Evolutionary conservation across 495 filamentous ascomycete species (phyloP).

Genomic region (Daldinia caldariorum): DNA sequence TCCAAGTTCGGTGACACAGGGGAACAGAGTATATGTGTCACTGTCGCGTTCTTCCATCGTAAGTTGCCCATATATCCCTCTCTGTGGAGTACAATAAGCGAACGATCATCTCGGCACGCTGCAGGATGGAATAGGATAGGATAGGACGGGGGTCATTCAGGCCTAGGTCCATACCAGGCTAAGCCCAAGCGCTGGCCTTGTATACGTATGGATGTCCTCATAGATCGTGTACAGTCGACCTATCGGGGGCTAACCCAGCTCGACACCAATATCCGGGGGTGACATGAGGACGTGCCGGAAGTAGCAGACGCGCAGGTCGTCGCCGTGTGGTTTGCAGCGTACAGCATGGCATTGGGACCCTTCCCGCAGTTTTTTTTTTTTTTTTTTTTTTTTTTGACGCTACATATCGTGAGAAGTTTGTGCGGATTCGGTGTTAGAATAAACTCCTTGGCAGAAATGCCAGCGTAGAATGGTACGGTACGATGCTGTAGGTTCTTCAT

Average conservation of each 20-base stretch:
- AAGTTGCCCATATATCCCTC: neutral
- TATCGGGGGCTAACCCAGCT: conserved; percentile 27
- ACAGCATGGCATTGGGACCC: conserved; percentile 27
- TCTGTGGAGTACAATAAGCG: neutral
- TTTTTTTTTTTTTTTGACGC: conserved; percentile 15
- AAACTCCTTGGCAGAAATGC: neutral
- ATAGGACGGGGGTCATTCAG: neutral
- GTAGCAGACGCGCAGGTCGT: conserved; percentile 8
- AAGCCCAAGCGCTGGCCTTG: neutral
- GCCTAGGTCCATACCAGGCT: neutral
- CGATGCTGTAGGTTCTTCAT: conserved; percentile 4
- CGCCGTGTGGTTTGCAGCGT: conserved; percentile 26
- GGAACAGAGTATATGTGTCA: neutral
- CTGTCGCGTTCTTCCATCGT: neutral
- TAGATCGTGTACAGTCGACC: conserved; percentile 17
- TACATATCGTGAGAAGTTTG: conserved; percentile 1
- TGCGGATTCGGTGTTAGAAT: conserved; percentile 9
- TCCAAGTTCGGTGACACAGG: neutral
- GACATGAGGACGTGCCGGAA: conserved; percentile 4
- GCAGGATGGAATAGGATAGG: conserved; percentile 5
- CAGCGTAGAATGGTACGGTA: neutral
- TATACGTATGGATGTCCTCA: conserved; percentile 8
- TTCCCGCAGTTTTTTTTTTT: conserved; percentile 24
- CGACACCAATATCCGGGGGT: conserved; percentile 31
- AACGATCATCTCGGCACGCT: conserved; percentile 17